A percentile compares a stretch with the other conserved stretches of the same genome.
Evolutionary conservation across 768 basidiomycete genomes (phyloP).

Genomic region (Russula abietina): DNA sequence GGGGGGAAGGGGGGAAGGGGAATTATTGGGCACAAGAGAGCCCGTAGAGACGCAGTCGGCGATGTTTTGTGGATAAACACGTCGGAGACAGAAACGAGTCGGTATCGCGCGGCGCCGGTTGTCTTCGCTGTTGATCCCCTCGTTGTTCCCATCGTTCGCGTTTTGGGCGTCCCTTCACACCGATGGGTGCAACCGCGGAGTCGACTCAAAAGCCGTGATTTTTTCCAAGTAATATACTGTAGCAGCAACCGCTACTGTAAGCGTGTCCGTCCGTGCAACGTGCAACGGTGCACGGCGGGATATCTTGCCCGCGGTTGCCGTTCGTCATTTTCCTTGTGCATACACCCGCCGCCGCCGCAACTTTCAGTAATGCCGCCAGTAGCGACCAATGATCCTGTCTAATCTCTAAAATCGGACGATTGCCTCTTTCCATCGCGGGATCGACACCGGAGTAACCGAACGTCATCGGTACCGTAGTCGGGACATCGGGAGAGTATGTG

Average conservation of each 20-base stretch:
- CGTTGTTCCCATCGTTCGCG: conserved; percentile 94
- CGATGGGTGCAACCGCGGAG: conserved; percentile 57
- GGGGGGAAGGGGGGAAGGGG: no score
- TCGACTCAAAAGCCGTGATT: conserved; percentile 98
- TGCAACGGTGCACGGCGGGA: conserved; percentile 79
- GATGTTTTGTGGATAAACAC: conserved; percentile 85
- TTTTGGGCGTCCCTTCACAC: conserved; percentile 93
- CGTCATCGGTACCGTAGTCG: conserved; percentile 72
- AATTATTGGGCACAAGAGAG: conserved; percentile 40
- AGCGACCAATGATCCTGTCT: no score
- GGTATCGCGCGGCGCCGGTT: conserved; percentile 89
- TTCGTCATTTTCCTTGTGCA: conserved; percentile 99
- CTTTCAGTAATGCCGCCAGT: no score
- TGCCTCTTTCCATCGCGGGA: conserved; percentile 59
- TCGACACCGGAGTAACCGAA: conserved; percentile 53
- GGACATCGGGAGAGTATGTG: conserved; percentile 89
- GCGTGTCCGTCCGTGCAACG: no score
- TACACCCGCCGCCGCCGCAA: conserved; percentile 44
- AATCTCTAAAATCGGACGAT: no score
- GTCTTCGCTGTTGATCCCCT: conserved; percentile 89
- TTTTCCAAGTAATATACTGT: conserved; percentile 85
- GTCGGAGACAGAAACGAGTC: conserved; percentile 86
- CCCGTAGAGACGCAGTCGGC: conserved; percentile 63
- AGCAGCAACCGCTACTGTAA: conserved; percentile 94
- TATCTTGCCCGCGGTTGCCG: conserved; percentile 97